Evolutionary conservation across 179 eudicot species (phyloP).

Genomic region (Camellia oleifera): DNA sequence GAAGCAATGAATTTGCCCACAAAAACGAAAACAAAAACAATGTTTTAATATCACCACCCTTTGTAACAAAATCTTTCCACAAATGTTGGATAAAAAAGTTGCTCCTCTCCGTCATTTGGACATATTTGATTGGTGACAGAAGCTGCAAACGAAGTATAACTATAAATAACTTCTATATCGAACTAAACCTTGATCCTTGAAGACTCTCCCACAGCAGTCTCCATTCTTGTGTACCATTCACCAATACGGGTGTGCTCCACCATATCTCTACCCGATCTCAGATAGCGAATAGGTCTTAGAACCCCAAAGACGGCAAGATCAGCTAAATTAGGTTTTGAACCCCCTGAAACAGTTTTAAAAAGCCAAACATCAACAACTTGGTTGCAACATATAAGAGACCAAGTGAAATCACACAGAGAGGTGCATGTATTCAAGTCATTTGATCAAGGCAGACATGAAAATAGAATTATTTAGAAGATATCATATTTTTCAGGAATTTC

Average conservation of each 20-base stretch:
- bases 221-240: constrained; percentile 92
- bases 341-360: constrained; percentile 51
- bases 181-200: constrained; percentile 45
- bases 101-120: neutral
- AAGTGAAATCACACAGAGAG: neutral
- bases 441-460: neutral
- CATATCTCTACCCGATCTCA: constrained; percentile 90
- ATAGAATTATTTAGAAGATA: neutral
- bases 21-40: too few relatives aligned
- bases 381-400: neutral
- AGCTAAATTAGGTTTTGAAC: constrained; percentile 75
- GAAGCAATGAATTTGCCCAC: neutral
- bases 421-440: neutral
- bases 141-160: neutral
- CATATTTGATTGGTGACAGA: neutral
- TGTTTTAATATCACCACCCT: neutral
- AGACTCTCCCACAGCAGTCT: constrained; percentile 63
- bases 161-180: neutral
- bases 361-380: neutral
- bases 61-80: neutral
- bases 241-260: constrained; percentile 79
- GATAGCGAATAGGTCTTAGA: constrained; percentile 82
- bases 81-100: neutral
- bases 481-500: neutral
- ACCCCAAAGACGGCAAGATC: constrained; percentile 95